A percentile compares a stretch with the other conserved stretches of the same genome.
Conservation (phyloP, 495 filamentous ascomycete species). For the Jackrogersella minutella region DNA sequence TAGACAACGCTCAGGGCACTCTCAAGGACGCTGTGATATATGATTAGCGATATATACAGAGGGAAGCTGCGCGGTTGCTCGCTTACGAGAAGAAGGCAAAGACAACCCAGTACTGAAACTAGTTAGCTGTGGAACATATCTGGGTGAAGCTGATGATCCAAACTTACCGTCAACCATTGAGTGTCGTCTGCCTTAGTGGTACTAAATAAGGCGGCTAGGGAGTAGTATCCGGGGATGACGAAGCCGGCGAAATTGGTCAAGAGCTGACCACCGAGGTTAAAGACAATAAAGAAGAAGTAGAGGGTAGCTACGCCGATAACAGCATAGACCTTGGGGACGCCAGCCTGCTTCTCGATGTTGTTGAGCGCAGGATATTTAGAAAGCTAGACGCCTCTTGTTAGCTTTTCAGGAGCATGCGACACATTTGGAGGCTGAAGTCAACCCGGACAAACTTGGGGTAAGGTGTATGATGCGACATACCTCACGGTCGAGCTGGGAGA, state of each 20-base stretch:
- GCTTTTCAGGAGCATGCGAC: slow-evolving; percentile 38
- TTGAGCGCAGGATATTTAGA: slow-evolving; percentile 94
- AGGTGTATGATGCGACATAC: slow-evolving; percentile 60
- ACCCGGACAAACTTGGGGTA: not conserved
- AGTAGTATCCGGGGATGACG: slow-evolving; percentile 94
- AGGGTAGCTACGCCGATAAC: slow-evolving; percentile 83
- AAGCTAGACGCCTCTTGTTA: slow-evolving; percentile 65
- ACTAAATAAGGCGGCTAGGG: slow-evolving; percentile 87
- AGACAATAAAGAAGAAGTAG: slow-evolving; percentile 98
- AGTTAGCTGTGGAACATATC: slow-evolving; percentile 39
- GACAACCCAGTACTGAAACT: slow-evolving; percentile 91
- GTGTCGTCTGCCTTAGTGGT: slow-evolving; percentile 85
- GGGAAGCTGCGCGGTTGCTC: not conserved
- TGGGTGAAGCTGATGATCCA: not conserved
- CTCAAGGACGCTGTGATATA: slow-evolving; percentile 74
- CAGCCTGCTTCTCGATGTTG: slow-evolving; percentile 96
- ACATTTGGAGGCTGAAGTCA: slow-evolving; percentile 11
- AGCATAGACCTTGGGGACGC: slow-evolving; percentile 94
- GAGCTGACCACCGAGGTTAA: slow-evolving; percentile 98
- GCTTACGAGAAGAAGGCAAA: slow-evolving; percentile 87
- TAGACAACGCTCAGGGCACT: slow-evolving; percentile 92
- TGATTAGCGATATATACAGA: slow-evolving; percentile 10
- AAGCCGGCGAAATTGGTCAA: slow-evolving; percentile 97
- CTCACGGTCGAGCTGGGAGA: slow-evolving; percentile 97
- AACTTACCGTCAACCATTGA: slow-evolving; percentile 75